Evolutionary conservation across 2,329 filamentous ascomycete species (phyloP).

Genomic region (Pyricularia sp.): DNA sequence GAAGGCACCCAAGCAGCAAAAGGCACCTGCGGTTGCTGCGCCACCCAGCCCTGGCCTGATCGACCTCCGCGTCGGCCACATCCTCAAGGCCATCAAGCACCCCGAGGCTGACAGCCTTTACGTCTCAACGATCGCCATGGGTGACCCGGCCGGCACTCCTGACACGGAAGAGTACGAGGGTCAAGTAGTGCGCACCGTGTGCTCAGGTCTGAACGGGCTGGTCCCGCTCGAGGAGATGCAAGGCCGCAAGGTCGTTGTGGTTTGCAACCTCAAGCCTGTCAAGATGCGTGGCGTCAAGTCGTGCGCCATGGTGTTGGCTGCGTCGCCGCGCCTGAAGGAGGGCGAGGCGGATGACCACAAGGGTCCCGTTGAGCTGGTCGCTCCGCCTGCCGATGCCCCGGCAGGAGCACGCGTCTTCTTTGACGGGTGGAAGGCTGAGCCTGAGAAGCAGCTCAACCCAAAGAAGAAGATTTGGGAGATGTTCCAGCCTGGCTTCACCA

Average conservation of each 20-base stretch:
- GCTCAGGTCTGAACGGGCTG: conserved; percentile 89
- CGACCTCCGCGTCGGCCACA: conserved; percentile 92
- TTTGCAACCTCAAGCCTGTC: conserved; percentile 97
- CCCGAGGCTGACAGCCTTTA: conserved; percentile 93
- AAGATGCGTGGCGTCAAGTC: conserved; percentile 87
- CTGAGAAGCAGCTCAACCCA: conserved; percentile 86
- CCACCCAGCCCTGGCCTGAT: conserved; percentile 76
- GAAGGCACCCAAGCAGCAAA: conserved; percentile 66
- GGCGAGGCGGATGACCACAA: conserved; percentile 78
- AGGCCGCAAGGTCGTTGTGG: conserved; percentile 82
- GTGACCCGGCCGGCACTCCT: conserved; percentile 71
- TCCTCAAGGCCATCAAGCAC: conserved; percentile 89
- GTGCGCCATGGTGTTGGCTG: conserved; percentile 84
- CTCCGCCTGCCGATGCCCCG: conserved; percentile 61
- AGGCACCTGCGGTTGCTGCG: conserved; percentile 58
- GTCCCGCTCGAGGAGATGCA: conserved; percentile 95
- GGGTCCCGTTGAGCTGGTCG: conserved; percentile 84
- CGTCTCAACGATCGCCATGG: conserved; percentile 90
- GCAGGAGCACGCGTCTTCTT: conserved; percentile 87
- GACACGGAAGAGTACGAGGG: conserved; percentile 88
- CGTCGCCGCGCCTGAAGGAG: conserved; percentile 69
- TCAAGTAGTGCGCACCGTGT: conserved; percentile 85
- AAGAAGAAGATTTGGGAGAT: conserved; percentile 99
- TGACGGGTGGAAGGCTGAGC: conserved; percentile 86
- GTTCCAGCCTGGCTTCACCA: conserved; percentile 92